Evolutionary conservation across 306 rosid species (phyloP).

Genomic region (Malus fusca): DNA sequence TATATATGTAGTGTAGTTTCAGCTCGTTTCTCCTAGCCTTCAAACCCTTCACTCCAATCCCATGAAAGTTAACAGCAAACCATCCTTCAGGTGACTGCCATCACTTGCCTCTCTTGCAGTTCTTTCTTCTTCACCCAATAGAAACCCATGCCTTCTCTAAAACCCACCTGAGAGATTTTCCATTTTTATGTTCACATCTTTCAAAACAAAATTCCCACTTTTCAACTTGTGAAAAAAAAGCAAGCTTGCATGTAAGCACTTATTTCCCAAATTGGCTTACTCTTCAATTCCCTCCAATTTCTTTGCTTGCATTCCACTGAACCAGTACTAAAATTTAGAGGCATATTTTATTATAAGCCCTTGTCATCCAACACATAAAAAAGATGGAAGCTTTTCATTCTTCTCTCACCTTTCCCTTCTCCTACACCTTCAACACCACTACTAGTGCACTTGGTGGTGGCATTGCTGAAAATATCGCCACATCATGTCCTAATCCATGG

Average conservation of each 20-base stretch:
- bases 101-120: background rate
- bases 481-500: conserved; percentile 25
- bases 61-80: background rate
- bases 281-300: background rate
- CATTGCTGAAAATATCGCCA: background rate
- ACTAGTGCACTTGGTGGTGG: conserved; percentile 7
- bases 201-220: conserved; percentile 1
- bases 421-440: conserved; percentile 42
- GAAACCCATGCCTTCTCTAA: background rate
- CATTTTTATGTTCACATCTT: conserved; percentile 17
- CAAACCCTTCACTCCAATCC: background rate
- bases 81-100: background rate
- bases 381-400: conserved; percentile 64
- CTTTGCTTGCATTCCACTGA: background rate
- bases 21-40: background rate
- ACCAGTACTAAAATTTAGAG: background rate
- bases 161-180: conserved; percentile 15
- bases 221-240: conserved; percentile 19
- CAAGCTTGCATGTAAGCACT: conserved; percentile 9
- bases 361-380: background rate
- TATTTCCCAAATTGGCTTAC: background rate
- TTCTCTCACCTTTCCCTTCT: conserved; percentile 46
- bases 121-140: background rate
- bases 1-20: background rate
- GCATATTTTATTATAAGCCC: background rate